Conservation (phyloP, 345 rosid genomes). For the Sonneratia caseolaris region DNA sequence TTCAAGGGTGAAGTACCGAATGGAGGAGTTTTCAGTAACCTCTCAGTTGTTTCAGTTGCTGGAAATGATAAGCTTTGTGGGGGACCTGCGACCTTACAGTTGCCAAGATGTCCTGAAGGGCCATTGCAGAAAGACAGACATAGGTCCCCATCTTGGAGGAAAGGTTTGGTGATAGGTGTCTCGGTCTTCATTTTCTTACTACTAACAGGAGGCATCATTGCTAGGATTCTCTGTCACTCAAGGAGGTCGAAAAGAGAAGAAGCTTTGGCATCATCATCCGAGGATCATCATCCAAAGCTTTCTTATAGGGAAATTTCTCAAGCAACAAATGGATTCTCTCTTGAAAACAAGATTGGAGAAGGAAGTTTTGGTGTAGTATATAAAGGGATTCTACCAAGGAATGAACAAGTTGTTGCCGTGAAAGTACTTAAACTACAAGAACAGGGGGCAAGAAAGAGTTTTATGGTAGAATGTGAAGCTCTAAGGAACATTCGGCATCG, state of each 20-base stretch:
- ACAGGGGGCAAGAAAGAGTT: constrained; percentile 14
- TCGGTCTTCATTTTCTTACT: neutral
- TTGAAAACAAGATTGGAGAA: constrained; percentile 8
- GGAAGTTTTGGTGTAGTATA: no score
- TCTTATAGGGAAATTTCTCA: constrained; percentile 9
- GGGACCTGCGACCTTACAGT: neutral
- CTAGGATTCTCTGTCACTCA: neutral
- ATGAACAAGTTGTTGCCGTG: constrained; percentile 6
- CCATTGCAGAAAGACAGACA: no score
- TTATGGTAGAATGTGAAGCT: constrained; percentile 12
- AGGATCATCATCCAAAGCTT: neutral
- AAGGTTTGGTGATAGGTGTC: neutral
- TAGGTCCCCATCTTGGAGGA: neutral
- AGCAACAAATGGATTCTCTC: constrained; percentile 17
- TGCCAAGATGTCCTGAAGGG: neutral
- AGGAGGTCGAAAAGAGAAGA: neutral
- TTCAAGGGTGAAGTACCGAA: constrained; percentile 1
- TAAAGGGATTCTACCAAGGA: neutral
- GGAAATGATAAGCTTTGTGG: neutral
- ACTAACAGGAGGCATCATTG: neutral
- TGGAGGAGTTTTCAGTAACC: neutral
- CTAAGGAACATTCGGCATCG: constrained; percentile 13
- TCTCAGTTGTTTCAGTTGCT: neutral
- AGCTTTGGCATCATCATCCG: no score
- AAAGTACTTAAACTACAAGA: constrained; percentile 16